Conservation (phyloP, 140 eudicot species). For the Stevia rebaudiana region DNA sequence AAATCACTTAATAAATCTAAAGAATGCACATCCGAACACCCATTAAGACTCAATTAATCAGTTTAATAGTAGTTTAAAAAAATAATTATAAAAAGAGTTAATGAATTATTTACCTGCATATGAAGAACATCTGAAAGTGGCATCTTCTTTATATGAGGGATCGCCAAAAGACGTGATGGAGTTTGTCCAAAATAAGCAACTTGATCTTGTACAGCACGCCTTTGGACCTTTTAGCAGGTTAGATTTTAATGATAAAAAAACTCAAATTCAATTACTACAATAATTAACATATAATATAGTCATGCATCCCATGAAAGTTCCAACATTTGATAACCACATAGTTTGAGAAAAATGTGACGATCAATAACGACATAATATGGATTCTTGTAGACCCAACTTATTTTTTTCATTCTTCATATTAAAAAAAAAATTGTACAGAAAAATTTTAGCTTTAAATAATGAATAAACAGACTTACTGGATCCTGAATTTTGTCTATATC, state of each 20-base stretch:
- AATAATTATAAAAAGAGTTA: no score
- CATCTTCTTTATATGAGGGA: constrained; percentile 86
- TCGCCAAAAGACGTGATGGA: constrained; percentile 82
- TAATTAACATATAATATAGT: neutral
- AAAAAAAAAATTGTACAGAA: no score
- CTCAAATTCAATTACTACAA: neutral
- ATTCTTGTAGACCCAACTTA: neutral
- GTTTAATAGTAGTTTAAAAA: no score
- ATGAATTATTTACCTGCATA: constrained; percentile 52
- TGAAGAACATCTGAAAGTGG: constrained; percentile 87
- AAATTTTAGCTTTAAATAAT: neutral
- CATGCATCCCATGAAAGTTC: no score
- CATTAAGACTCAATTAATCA: no score
- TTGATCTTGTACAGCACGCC: constrained; percentile 85
- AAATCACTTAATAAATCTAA: no score
- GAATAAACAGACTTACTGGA: constrained; percentile 59
- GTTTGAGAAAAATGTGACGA: no score
- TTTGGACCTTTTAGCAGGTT: constrained; percentile 52
- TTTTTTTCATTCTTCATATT: neutral
- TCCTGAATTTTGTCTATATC: constrained; percentile 77
- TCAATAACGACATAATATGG: neutral
- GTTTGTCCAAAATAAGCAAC: constrained; percentile 94
- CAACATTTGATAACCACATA: no score
- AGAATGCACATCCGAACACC: no score
- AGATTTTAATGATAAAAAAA: neutral